phyloP scores from a whole-genome alignment of 1,284 basidiomycete genomes.

The Ustilago shanxiensis region DNA sequence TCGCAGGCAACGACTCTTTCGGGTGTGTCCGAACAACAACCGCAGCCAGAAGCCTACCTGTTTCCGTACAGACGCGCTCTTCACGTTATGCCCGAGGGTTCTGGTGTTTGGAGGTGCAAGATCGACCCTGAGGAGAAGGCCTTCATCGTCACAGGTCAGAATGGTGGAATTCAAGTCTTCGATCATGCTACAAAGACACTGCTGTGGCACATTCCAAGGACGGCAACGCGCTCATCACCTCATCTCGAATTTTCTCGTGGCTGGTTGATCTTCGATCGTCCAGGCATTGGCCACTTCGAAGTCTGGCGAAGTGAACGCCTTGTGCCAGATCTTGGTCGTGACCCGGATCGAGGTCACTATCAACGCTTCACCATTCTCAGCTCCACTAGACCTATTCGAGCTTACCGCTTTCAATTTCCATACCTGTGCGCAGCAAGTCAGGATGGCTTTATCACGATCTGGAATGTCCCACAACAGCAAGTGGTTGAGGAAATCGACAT shows the following conservation, averaged over 20 bases:
- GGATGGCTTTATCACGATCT: constrained; percentile 45
- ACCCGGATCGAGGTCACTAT: constrained; percentile 53
- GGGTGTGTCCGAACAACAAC: neutral
- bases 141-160: constrained; percentile 46
- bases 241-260: constrained; percentile 63
- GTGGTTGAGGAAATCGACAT: constrained; percentile 44
- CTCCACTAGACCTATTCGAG: constrained; percentile 36
- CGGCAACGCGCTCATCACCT: constrained; percentile 40
- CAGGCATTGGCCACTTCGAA: constrained; percentile 52
- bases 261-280: constrained; percentile 60
- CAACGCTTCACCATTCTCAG: constrained; percentile 40
- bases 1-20: neutral
- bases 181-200: constrained; percentile 37
- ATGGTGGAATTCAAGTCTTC: constrained; percentile 38
- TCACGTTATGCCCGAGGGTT: constrained; percentile 6
- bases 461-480: constrained; percentile 43
- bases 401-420: constrained; percentile 62
- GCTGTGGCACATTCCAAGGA: constrained; percentile 49
- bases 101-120: constrained; percentile 60
- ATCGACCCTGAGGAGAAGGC: constrained; percentile 58
- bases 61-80: constrained; percentile 17
- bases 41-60: constrained; percentile 4
- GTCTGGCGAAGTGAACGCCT: constrained; percentile 59
- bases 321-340: constrained; percentile 37
- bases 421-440: constrained; percentile 49